These are phyloP conservation scores for Inga leiocalycina DNA, from an alignment of 306 rosid species.

Conservation along the genomic window DNA sequence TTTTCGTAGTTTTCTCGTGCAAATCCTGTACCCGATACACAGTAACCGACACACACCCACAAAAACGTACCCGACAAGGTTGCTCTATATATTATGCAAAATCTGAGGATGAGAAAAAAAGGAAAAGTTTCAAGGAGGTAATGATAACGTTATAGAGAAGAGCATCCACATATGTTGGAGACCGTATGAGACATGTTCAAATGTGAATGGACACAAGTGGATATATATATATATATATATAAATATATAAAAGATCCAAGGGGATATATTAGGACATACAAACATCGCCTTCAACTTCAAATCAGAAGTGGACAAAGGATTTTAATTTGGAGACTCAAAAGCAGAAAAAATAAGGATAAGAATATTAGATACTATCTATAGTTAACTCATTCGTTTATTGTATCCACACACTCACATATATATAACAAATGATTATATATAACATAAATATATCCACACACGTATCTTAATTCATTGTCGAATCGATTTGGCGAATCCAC, in stretches of 20 bases:
- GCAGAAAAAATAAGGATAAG: neutral
- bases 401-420: neutral
- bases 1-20: neutral
- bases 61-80: neutral
- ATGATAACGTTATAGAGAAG: neutral
- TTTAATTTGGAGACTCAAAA: neutral
- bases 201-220: slow-evolving; percentile 20
- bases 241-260: too few relatives aligned
- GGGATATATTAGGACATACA: too few relatives aligned
- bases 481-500: neutral
- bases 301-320: neutral
- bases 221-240: neutral
- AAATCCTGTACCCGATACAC: neutral
- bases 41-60: neutral
- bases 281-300: neutral
- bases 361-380: neutral
- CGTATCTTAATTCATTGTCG: neutral
- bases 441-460: neutral
- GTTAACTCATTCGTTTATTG: neutral
- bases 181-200: neutral
- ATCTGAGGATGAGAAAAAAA: neutral
- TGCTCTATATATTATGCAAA: neutral
- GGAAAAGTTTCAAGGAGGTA: neutral
- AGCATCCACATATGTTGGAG: neutral
- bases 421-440: neutral